Percentiles rank a stretch among this genome's conserved stretches.
These are phyloP conservation scores for Ceratocystis harringtonii DNA, from an alignment of 2,329 filamentous ascomycete species.

Conservation along the genomic window DNA sequence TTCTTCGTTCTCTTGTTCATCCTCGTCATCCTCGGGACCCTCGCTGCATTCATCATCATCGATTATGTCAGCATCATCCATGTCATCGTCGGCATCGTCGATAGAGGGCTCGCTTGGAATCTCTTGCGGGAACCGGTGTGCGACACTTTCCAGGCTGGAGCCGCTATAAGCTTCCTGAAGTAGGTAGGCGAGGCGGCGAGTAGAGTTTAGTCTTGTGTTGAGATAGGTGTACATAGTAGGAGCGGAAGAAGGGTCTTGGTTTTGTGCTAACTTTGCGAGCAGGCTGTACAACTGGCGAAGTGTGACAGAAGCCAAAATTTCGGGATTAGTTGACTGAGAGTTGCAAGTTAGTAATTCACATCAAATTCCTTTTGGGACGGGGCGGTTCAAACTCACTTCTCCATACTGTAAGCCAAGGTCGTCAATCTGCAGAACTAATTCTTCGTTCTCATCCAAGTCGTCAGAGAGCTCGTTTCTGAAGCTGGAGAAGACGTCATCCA, in stretches of 20 bases:
- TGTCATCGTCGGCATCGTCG: slow-evolving; percentile 19
- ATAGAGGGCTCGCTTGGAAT: slow-evolving; percentile 21
- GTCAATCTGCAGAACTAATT: slow-evolving; percentile 37
- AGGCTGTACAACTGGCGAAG: slow-evolving; percentile 30
- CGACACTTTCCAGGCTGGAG: slow-evolving; percentile 29
- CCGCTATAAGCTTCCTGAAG: slow-evolving; percentile 30
- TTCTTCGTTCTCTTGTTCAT: slow-evolving; percentile 17
- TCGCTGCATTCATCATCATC: slow-evolving; percentile 19
- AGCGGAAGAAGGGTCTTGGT: slow-evolving; percentile 28
- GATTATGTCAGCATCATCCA: slow-evolving; percentile 15
- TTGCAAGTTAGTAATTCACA: not conserved
- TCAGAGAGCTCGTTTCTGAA: slow-evolving; percentile 33
- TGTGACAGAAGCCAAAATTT: slow-evolving; percentile 26
- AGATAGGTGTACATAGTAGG: slow-evolving; percentile 31
- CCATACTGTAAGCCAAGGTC: slow-evolving; percentile 39
- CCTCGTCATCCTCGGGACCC: slow-evolving; percentile 19
- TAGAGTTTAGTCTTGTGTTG: slow-evolving; percentile 28
- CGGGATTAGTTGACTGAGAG: slow-evolving; percentile 25
- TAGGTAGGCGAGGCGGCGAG: slow-evolving; percentile 28
- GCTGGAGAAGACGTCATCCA: slow-evolving; percentile 31
- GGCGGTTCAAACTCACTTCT: slow-evolving; percentile 27
- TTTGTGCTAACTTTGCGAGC: slow-evolving; percentile 30
- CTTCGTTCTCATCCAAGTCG: slow-evolving; percentile 32
- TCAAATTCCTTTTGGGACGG: not conserved
- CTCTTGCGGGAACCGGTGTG: slow-evolving; percentile 26